phyloP scores from a whole-genome alignment of 305 asterid genomes.

The Fraxinus baroniana region DNA sequence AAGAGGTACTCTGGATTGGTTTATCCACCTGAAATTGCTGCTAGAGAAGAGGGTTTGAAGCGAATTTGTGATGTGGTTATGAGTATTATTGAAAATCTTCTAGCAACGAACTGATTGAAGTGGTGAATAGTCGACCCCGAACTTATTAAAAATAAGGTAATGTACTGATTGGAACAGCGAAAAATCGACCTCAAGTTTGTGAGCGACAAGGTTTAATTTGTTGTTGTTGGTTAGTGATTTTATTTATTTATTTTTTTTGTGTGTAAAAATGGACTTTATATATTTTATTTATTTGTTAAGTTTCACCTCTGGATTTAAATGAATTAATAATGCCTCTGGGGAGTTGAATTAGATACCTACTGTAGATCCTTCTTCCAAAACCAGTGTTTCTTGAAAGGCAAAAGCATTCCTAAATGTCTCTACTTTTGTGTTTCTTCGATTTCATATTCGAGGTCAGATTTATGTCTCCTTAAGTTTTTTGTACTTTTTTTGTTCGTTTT shows the following conservation, averaged over 20 bases:
- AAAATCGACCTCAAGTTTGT: background rate
- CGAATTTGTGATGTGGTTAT: slow-evolving; percentile 69
- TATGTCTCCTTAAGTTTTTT: too few species aligned
- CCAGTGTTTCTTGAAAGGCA: too few species aligned
- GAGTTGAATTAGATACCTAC: too few species aligned
- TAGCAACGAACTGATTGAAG: background rate
- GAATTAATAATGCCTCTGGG: background rate
- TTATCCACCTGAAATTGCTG: slow-evolving; percentile 64
- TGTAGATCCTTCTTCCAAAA: too few species aligned
- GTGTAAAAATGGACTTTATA: background rate
- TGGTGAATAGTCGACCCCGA: background rate
- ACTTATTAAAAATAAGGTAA: background rate
- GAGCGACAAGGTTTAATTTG: background rate
- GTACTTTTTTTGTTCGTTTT: too few species aligned
- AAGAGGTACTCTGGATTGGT: slow-evolving; percentile 39
- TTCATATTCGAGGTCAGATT: too few species aligned
- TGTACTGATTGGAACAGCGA: background rate
- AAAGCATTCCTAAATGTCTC: too few species aligned
- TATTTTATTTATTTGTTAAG: background rate
- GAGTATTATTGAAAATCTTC: slow-evolving; percentile 54
- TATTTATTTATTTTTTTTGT: background rate
- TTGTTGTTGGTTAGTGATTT: background rate
- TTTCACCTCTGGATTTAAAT: background rate
- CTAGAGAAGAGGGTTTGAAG: slow-evolving; percentile 65
- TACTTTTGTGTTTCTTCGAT: too few species aligned